Percentiles rank a stretch among this genome's conserved stretches.
Evolutionary conservation across 2,329 filamentous ascomycete species (phyloP).

Genomic region (Calonectria pseudoturangicola): DNA sequence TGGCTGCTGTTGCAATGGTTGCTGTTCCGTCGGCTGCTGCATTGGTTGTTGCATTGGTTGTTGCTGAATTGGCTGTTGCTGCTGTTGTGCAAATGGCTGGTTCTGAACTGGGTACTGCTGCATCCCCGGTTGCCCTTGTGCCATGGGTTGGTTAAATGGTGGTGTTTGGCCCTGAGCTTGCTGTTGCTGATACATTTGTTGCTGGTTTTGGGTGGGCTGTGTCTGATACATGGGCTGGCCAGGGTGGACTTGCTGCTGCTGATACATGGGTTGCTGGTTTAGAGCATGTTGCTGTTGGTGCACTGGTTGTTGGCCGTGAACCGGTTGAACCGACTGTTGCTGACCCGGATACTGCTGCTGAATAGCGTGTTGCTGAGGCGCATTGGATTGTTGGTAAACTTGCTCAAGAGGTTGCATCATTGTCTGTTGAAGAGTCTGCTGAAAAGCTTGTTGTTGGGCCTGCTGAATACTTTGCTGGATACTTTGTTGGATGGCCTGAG

Average conservation of each 20-base stretch:
- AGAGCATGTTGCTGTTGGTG: background rate
- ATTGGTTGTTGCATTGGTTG: background rate
- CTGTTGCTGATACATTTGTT: background rate
- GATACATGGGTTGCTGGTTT: background rate
- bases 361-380: background rate
- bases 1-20: background rate
- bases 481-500: background rate
- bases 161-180: background rate
- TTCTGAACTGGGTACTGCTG: background rate
- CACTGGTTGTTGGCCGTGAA: background rate
- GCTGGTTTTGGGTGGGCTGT: background rate
- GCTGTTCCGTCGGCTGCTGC: background rate
- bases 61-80: background rate
- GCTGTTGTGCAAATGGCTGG: background rate
- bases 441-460: background rate
- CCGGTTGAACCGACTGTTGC: background rate
- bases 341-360: background rate
- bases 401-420: background rate
- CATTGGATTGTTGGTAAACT: background rate
- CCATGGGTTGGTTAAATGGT: background rate
- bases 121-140: background rate
- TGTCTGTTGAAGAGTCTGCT: background rate
- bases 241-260: background rate
- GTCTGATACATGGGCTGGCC: background rate
- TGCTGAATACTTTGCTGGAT: background rate